Percentiles rank a stretch among this genome's conserved stretches.
Conservation (phyloP, 1,284 basidiomycete genomes). For the Ustilago xerochloae region DNA sequence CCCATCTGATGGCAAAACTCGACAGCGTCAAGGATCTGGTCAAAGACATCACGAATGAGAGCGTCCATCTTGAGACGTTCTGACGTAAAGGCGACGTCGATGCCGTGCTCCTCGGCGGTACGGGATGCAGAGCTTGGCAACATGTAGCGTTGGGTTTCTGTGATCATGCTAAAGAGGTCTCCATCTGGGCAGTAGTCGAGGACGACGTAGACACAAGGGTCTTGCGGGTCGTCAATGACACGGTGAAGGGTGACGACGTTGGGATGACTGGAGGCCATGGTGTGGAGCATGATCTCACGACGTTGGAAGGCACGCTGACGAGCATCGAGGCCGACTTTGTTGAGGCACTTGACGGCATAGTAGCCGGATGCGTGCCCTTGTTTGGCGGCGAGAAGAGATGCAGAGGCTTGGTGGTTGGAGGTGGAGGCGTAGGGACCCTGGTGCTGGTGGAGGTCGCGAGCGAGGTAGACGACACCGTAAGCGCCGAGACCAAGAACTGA, state of each 20-base stretch:
- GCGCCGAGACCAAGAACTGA: slow-evolving; percentile 92
- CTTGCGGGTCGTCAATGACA: slow-evolving; percentile 77
- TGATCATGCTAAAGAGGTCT: slow-evolving; percentile 86
- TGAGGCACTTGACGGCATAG: slow-evolving; percentile 87
- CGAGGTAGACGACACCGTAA: slow-evolving; percentile 91
- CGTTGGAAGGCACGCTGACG: slow-evolving; percentile 85
- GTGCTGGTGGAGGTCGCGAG: slow-evolving; percentile 61
- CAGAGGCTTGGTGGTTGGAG: slow-evolving; percentile 37
- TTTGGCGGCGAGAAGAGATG: slow-evolving; percentile 48
- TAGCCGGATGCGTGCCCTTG: slow-evolving; percentile 68
- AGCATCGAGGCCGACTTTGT: slow-evolving; percentile 73
- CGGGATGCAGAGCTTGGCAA: slow-evolving; percentile 26
- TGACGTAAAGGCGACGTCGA: slow-evolving; percentile 46
- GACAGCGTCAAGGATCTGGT: slow-evolving; percentile 85
- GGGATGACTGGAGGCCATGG: slow-evolving; percentile 77
- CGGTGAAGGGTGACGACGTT: slow-evolving; percentile 90
- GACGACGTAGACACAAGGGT: slow-evolving; percentile 74
- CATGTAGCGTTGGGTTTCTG: slow-evolving; percentile 77
- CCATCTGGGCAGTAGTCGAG: slow-evolving; percentile 82
- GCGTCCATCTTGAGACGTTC: slow-evolving; percentile 58
- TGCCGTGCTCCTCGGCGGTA: slow-evolving; percentile 34
- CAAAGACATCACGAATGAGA: slow-evolving; percentile 63
- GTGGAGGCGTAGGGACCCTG: slow-evolving; percentile 50
- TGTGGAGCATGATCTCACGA: slow-evolving; percentile 76
- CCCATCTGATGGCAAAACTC: slow-evolving; percentile 79